Evolutionary conservation across 345 rosid species (phyloP), one percentile per base, ranked within the genome.

Genomic region (Conringia planisiliqua): DNA sequence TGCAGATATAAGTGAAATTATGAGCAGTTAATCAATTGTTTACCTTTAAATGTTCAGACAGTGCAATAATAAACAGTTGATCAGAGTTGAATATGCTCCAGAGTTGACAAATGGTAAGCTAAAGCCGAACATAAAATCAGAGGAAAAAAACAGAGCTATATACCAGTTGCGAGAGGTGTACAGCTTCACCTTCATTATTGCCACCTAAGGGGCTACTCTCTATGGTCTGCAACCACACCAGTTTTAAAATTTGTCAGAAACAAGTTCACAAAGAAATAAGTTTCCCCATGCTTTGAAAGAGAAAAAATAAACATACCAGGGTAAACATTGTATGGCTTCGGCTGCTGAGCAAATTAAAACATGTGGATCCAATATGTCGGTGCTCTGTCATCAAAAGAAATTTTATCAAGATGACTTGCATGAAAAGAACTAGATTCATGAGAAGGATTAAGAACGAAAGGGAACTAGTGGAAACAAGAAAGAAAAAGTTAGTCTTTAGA

Each of bases 261-360:
- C 54, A 68, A 57, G 62, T 42, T 58, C 62, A 67, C 78, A 63
- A 35, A 56, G 14, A 78, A 72, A 54, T 11, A 71, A 40, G 55
- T 43, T 16, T 74, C 35, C 66, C 46, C 35, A 16, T 11, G 72
- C 61, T 62, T 77, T 74, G 22, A 22, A 47, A 27, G 46, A 55
- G 72, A 74, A 18, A 36, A 71, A 73, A 20, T 40, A 13, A 79
- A 59, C 36, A 75, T 90, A 95, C 99, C 93, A 92, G 86, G 30
- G 97, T 95, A 80, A 95, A 95, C 82, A 95, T 92, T 66, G 99
- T 92, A 83, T 95, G 99, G 83, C 99, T 90, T 76, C 99, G 84
- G 88, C 99, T 95, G 90, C 99, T 95, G 61, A 84, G 93, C 82
- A 95, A 76, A 84, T 95, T 95, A 83, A 95, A 95, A 75, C 85